Base-by-base conservation (phyloP, 176 grass and related monocot species). In the Calamus simplicifolius region DNA sequence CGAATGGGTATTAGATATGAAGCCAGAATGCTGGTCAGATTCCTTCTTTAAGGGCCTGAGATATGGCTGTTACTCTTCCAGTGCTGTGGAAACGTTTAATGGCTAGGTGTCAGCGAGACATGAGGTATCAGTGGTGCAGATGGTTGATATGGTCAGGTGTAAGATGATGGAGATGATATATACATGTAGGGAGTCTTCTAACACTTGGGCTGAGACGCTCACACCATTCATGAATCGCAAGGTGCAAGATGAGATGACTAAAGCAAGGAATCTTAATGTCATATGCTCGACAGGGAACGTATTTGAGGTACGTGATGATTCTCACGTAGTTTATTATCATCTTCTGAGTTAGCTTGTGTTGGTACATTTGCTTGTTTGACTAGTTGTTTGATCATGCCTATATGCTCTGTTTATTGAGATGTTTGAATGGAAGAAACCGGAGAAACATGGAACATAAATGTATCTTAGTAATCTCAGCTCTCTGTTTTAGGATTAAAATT, bases 121-220 rank as follows among this genome's bases (percentile, higher is more conserved):
- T 7, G 93, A 98, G 79, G 75, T 90, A 50, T 88, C 87, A 8
- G 84, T 98, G 53, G 81, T 92, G 8, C 84, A 98, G 67, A 82
- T 98, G 69, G 76, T 91, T 68, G 93, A 98, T 65, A 73, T 77
- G 2, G 79, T 98, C 67, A 84, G 87, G 48, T 88, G 87, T 62
- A 92, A 88, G 69, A 77, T 98, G 35, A 90, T 90, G 87, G 93
- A 98, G 78, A 85, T 88, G 78, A 98, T 98, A 83, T 90, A 92
- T 63, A 79, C 58, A 25, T 80, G 93, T 4, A 57, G 81, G 49
- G 84, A 82, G 51, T 78, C 81, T 52, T 85, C 72, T 64, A 98
- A 80, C 62, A 56, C 76, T 18, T 98, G 93, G 93, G 29, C 78
- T 16, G 84, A 79, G n/a, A 38, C 69, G 38, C 71, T 98, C 23